A percentile compares a stretch with the other conserved stretches of the same genome.
These are phyloP conservation scores for Lactarius vividus DNA, from an alignment of 768 basidiomycete species.

Conservation along the genomic window DNA sequence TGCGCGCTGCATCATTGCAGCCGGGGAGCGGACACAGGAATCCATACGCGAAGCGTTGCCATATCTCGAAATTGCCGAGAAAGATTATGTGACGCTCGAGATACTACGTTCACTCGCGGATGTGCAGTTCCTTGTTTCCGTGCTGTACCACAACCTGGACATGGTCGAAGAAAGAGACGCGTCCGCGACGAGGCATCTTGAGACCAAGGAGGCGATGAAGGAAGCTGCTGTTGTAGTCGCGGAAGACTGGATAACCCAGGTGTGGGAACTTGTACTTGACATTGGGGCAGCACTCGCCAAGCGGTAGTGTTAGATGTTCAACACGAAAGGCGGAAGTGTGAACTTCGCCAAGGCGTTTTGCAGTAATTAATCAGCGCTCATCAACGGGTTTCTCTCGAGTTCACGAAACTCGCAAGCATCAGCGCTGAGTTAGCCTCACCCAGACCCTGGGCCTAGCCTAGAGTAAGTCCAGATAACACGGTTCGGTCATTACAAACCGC, in stretches of 20 bases:
- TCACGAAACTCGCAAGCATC: too few relatives aligned
- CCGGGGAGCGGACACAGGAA: conserved; percentile 38
- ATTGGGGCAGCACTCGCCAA: conserved; percentile 56
- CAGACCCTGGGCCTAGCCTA: too few relatives aligned
- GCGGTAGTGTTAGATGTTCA: conserved; percentile 24
- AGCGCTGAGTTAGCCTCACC: too few relatives aligned
- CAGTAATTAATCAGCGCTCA: too few relatives aligned
- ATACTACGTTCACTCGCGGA: conserved; percentile 60
- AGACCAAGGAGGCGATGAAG: conserved; percentile 42
- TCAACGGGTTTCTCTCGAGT: too few relatives aligned
- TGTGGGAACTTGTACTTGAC: conserved; percentile 56
- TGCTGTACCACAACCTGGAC: conserved; percentile 69
- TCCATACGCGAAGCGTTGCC: conserved; percentile 55
- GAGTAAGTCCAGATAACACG: too few relatives aligned
- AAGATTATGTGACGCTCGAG: conserved; percentile 59
- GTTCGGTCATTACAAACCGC: too few relatives aligned
- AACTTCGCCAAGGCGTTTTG: not conserved
- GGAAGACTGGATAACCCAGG: conserved; percentile 52
- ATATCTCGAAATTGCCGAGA: conserved; percentile 61
- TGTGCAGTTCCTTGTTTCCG: conserved; percentile 68
- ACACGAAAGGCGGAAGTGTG: not conserved
- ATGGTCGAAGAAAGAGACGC: conserved; percentile 54
- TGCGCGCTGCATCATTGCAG: conserved; percentile 70
- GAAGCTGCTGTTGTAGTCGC: conserved; percentile 43
- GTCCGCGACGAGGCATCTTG: conserved; percentile 47